These are phyloP conservation scores for Fusarium ambrosium DNA, from an alignment of 2,329 filamentous ascomycete genomes.

Conservation along the genomic window DNA sequence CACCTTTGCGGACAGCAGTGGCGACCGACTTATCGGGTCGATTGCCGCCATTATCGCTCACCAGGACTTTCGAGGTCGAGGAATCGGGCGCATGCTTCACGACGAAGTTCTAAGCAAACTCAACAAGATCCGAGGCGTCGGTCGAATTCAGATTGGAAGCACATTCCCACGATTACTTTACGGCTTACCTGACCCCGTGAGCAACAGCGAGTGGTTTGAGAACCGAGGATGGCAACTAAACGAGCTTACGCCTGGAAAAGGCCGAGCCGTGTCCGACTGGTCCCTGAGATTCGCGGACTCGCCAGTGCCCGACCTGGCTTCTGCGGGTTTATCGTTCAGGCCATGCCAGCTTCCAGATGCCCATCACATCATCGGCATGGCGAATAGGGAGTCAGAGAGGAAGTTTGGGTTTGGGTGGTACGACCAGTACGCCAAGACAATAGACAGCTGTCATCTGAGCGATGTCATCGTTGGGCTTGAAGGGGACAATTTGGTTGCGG, in stretches of 20 bases:
- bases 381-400: conserved; percentile 61
- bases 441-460: conserved; percentile 61
- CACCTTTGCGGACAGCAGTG: conserved; percentile 67
- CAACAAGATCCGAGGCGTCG: conserved; percentile 64
- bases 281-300: conserved; percentile 66
- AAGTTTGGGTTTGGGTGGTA: conserved; percentile 69
- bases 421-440: conserved; percentile 69
- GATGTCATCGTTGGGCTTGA: conserved; percentile 69
- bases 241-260: conserved; percentile 59
- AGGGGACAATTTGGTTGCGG: conserved; percentile 62
- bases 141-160: conserved; percentile 68
- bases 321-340: conserved; percentile 59
- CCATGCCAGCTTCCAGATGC: conserved; percentile 62
- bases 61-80: conserved; percentile 60
- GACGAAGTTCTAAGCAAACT: conserved; percentile 64
- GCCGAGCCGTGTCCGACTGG: conserved; percentile 67
- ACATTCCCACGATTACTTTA: conserved; percentile 71
- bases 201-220: conserved; percentile 65
- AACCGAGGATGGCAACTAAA: conserved; percentile 67
- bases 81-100: conserved; percentile 68
- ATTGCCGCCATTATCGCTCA: conserved; percentile 68
- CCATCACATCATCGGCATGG: conserved; percentile 62
- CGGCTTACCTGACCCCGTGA: conserved; percentile 62
- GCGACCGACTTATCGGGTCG: conserved; percentile 67
- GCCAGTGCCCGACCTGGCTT: conserved; percentile 56